Evolutionary conservation across 768 basidiomycete species (phyloP).

Genomic region (Leccinellum rugosiceps): DNA sequence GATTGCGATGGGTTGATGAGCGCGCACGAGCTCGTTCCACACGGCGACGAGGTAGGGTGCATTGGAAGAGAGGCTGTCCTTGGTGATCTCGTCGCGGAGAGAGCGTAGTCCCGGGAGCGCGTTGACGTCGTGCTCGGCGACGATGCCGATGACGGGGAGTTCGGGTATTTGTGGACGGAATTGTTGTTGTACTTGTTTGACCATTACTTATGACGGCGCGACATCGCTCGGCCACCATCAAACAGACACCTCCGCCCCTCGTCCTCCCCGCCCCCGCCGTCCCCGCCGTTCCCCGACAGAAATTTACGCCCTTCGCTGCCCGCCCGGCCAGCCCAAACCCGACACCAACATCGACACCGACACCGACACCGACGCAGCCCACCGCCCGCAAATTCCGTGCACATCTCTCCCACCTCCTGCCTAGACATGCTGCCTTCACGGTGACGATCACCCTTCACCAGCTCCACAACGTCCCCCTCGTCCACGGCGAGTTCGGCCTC

Average conservation of each 20-base stretch:
- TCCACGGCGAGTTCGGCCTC: neutral
- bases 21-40: conserved; percentile 72
- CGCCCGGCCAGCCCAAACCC: conserved; percentile 55
- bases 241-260: conserved; percentile 41
- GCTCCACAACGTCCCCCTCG: conserved; percentile 49
- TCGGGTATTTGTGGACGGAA: neutral
- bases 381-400: conserved; percentile 41
- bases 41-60: conserved; percentile 78
- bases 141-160: conserved; percentile 34
- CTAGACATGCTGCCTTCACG: conserved; percentile 64
- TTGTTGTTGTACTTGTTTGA: neutral
- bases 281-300: neutral
- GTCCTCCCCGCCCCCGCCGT: conserved; percentile 45
- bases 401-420: conserved; percentile 52
- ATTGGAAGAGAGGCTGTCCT: conserved; percentile 54
- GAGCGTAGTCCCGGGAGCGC: conserved; percentile 39
- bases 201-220: conserved; percentile 13
- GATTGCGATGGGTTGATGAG: conserved; percentile 56
- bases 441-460: conserved; percentile 61
- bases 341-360: conserved; percentile 64
- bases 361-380: conserved; percentile 62
- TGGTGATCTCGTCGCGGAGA: conserved; percentile 44
- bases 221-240: conserved; percentile 22
- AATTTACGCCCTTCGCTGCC: neutral
- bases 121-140: conserved; percentile 4